These are phyloP conservation scores for Yamadazyma kitorensis DNA, from an alignment of 805 yeast species.

Conservation along the genomic window DNA sequence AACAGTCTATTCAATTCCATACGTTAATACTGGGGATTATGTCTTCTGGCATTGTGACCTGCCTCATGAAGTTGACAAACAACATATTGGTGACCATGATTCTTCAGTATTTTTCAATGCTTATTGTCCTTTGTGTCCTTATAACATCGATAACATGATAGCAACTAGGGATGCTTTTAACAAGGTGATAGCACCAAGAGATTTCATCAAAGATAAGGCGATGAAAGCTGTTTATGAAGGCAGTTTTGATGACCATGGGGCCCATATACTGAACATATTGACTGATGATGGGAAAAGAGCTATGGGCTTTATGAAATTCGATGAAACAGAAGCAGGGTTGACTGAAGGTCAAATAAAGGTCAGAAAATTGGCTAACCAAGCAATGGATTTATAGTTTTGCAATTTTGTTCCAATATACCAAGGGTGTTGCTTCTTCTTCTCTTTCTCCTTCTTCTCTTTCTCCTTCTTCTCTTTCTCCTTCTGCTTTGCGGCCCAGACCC, in stretches of 20 bases:
- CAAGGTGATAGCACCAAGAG: slow-evolving; percentile 12
- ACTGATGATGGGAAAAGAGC: slow-evolving; percentile 21
- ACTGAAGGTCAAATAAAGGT: slow-evolving; percentile 23
- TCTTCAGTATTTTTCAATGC: slow-evolving; percentile 41
- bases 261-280: slow-evolving; percentile 12
- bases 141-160: slow-evolving; percentile 13
- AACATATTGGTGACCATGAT: slow-evolving; percentile 29
- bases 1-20: slow-evolving; percentile 33
- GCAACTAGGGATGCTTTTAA: slow-evolving; percentile 9
- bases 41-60: slow-evolving; percentile 45
- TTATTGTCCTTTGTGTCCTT: slow-evolving; percentile 28
- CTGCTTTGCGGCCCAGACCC: too few species aligned
- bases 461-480: too few species aligned
- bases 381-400: too few species aligned
- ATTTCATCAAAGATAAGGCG: slow-evolving; percentile 8
- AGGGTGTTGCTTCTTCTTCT: too few species aligned
- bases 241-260: slow-evolving; percentile 21
- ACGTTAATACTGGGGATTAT: slow-evolving; percentile 40
- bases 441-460: too few species aligned
- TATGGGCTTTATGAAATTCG: slow-evolving; percentile 25
- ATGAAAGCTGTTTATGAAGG: slow-evolving; percentile 1
- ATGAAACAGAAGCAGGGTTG: slow-evolving; percentile 17
- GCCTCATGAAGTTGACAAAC: slow-evolving; percentile 39
- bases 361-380: slow-evolving; percentile 22
- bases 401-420: too few species aligned